These are phyloP conservation scores for Penstemon davidsonii DNA, from an alignment of 257 asterid species.

Conservation along the genomic window DNA sequence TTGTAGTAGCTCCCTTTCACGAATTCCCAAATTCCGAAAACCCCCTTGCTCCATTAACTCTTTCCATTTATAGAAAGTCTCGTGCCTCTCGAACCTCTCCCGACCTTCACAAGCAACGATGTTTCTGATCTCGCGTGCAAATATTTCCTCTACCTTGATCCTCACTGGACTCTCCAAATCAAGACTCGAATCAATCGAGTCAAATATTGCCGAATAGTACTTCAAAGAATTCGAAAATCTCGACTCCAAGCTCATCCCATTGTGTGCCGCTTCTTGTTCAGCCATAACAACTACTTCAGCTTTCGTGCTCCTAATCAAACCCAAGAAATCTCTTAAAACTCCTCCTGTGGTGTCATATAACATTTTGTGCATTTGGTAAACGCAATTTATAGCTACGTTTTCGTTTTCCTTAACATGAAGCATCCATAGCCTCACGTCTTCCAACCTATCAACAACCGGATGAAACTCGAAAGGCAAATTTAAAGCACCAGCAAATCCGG, in stretches of 20 bases:
- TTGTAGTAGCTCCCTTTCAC: constrained; percentile 69
- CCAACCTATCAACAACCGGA: constrained; percentile 87
- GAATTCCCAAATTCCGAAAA: constrained; percentile 44
- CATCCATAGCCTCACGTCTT: constrained; percentile 98
- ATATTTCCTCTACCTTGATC: constrained; percentile 79
- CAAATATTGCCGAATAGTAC: constrained; percentile 80
- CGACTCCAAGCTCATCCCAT: constrained; percentile 52
- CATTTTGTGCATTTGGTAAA: constrained; percentile 77
- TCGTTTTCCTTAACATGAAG: constrained; percentile 93
- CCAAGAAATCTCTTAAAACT: constrained; percentile 57
- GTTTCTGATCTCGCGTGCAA: constrained; percentile 65
- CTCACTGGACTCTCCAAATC: constrained; percentile 55
- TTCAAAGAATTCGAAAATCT: constrained; percentile 59
- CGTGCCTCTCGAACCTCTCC: constrained; percentile 80
- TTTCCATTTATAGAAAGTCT: constrained; percentile 55
- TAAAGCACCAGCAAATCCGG: constrained; percentile 73
- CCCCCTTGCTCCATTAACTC: constrained; percentile 71
- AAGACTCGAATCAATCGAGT: constrained; percentile 59
- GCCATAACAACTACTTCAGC: constrained; percentile 62
- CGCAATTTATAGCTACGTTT: constrained; percentile 74
- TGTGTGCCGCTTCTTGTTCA: constrained; percentile 84
- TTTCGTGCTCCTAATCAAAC: constrained; percentile 76
- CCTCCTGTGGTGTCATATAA: constrained; percentile 64
- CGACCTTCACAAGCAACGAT: constrained; percentile 78
- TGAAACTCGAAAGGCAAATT: constrained; percentile 78